These are phyloP conservation scores for Blastomyces emzantsi DNA, from an alignment of 2,329 filamentous ascomycete species.

Conservation along the genomic window DNA sequence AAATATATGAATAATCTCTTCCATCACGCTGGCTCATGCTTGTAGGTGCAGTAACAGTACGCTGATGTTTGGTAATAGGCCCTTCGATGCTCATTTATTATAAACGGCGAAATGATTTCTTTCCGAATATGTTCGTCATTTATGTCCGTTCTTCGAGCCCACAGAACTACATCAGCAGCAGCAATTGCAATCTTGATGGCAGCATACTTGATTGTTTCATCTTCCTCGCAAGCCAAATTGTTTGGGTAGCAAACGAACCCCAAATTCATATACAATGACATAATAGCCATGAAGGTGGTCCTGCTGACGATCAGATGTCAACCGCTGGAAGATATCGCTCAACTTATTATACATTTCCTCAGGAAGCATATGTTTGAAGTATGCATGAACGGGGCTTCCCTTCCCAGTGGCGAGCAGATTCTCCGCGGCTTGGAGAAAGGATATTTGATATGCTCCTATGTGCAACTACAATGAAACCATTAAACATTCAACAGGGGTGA, in stretches of 20 bases:
- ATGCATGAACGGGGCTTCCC: background rate
- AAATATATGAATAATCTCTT: background rate
- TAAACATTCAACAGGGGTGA: too few species aligned
- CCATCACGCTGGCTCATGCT: background rate
- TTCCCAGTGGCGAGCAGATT: background rate
- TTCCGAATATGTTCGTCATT: background rate
- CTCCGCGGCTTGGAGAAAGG: background rate
- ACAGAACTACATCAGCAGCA: background rate
- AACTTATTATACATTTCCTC: conserved; percentile 7
- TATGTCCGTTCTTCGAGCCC: background rate
- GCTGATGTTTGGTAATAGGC: background rate
- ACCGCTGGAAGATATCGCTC: conserved; percentile 15
- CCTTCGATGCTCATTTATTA: background rate
- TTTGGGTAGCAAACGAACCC: conserved; percentile 26
- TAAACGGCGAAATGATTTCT: background rate
- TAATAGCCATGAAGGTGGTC: conserved; percentile 17
- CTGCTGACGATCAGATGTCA: conserved; percentile 16
- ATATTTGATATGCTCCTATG: too few species aligned
- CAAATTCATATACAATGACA: conserved; percentile 26
- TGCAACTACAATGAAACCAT: too few species aligned
- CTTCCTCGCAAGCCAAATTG: conserved; percentile 23
- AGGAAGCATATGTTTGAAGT: background rate
- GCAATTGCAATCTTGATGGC: conserved; percentile 4
- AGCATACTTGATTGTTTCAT: background rate
- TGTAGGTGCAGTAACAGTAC: background rate